Base-by-base conservation (phyloP, 768 basidiomycete species). In the Kwoniella dejecticola region DNA sequence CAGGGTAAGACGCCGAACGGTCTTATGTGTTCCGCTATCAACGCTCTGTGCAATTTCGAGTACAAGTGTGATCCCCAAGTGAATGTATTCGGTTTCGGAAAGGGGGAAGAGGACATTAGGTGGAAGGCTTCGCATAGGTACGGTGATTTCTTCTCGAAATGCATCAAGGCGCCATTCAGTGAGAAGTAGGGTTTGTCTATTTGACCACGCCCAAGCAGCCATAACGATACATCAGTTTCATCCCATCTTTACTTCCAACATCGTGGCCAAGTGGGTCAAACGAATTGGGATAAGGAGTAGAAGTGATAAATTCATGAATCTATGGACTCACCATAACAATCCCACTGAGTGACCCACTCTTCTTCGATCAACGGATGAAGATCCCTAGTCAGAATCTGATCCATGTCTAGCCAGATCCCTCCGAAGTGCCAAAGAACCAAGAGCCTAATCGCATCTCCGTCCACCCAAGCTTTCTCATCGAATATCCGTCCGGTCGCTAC, bases 311-410 rank as follows among this genome's bases (percentile, higher is more conserved):
- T 10, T 42, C 41, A 23, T 36, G 27, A 21, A 29, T 30, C 23
- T 17, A n/a, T 15, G 8, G 13, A 69, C 74, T 63, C 75, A 92
- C 94, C 90, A 71, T 97, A 97, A 77, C 95, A 97, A 75, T 99
- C 95, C 95, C 95, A 99, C 72, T 99, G 93, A 1, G 91, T 95
- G 10, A 97, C 91, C 75, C 94, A 99, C 79, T 99, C 95, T 71
- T 91, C 89, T 77, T 96, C 94, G 5, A 89, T 83, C 57, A 97
- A 81, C 8, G 94, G 92, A 2, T 87, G 82, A 31, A 98, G 80
- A 79, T 93, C 90, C 56, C 95, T 82, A 45, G 91, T 95, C 64
- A 97, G 81, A 56, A 98, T 83, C 52, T 89, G 89, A 79, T 99
- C 95, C 92, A 97, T 96, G 76, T 99, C 95, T 47, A 97, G 83